A percentile compares a stretch with the other conserved stretches of the same genome.
phyloP scores from a whole-genome alignment of 2,329 filamentous ascomycete genomes.

The Didymella pomorum region DNA sequence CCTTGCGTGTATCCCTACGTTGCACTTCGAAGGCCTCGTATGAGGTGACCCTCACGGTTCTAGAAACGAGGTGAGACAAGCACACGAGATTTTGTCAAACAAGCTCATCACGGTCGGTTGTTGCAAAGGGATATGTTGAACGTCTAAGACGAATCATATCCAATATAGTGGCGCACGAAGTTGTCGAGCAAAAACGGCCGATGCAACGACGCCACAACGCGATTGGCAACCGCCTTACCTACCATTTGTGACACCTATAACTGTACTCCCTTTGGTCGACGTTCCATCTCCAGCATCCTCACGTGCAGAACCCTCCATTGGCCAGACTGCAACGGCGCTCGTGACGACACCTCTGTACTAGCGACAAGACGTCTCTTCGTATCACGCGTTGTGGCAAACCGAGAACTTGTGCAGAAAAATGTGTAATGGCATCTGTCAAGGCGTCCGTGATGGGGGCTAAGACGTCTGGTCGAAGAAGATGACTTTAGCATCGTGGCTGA shows the following conservation, averaged over 20 bases:
- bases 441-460: background rate
- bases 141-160: constrained; percentile 13
- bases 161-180: constrained; percentile 23
- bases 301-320: constrained; percentile 6
- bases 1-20: constrained; percentile 7
- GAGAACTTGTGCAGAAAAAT: background rate
- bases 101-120: background rate
- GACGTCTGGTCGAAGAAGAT: background rate
- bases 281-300: constrained; percentile 10
- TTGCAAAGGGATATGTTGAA: constrained; percentile 3
- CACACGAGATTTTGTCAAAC: constrained; percentile 16
- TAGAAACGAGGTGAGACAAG: constrained; percentile 10
- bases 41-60: constrained; percentile 7
- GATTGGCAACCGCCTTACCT: constrained; percentile 18
- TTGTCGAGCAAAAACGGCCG: constrained; percentile 13
- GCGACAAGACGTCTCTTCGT: constrained; percentile 1
- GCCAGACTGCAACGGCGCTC: constrained; percentile 1
- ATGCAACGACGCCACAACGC: constrained; percentile 23
- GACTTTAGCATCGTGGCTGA: constrained; percentile 7
- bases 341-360: constrained; percentile 1
- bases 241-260: constrained; percentile 7
- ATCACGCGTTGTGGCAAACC: constrained; percentile 6
- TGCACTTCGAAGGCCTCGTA: background rate
- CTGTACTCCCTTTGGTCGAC: constrained; percentile 11
- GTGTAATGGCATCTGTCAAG: background rate